These are phyloP conservation scores for Blastocrithidia nonstop DNA, from an alignment of 208 protist genomes.

Conservation along the genomic window DNA sequence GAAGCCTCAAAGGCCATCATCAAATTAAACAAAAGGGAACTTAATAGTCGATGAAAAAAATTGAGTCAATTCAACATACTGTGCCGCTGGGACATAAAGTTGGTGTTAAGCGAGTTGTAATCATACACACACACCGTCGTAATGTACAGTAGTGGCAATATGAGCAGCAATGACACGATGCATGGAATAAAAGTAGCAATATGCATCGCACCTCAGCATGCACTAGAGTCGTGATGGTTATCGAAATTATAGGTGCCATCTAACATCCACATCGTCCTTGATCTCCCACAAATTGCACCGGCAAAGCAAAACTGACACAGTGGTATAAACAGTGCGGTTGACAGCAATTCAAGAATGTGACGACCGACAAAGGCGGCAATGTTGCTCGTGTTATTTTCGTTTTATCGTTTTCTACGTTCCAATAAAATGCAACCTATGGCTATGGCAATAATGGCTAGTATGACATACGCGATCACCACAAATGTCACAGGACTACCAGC, in stretches of 20 bases:
- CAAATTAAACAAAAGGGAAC: background rate
- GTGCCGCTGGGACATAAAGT: background rate
- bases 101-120: background rate
- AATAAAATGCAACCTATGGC: background rate
- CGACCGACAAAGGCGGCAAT: background rate
- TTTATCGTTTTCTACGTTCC: background rate
- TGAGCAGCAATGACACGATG: background rate
- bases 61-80: background rate
- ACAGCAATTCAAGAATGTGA: background rate
- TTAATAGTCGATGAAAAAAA: background rate
- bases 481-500: background rate
- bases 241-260: too few relatives aligned
- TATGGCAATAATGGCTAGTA: background rate
- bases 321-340: background rate
- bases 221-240: background rate
- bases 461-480: background rate
- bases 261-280: background rate
- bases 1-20: background rate
- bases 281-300: background rate
- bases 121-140: background rate
- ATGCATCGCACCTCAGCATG: background rate
- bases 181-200: background rate
- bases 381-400: background rate
- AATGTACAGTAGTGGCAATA: conserved; percentile 1
- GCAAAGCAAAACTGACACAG: background rate